Percentiles rank a stretch among this genome's conserved stretches.
These are phyloP conservation scores for Musa acuminata DNA, from an alignment of 176 grass and related monocot species.

Conservation along the genomic window DNA sequence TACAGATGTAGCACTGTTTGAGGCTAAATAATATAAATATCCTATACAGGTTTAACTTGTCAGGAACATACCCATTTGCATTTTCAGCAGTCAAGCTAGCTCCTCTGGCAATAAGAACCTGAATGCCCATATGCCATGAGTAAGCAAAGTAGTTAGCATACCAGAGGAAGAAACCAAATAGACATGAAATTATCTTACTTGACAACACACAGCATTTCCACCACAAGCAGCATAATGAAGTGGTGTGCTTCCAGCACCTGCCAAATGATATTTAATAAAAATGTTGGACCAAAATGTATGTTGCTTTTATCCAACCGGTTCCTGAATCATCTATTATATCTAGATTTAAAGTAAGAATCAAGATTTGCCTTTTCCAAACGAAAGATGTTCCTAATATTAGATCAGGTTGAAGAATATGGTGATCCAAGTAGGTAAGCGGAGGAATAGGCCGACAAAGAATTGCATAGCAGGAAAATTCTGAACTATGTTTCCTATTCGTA, in stretches of 20 bases:
- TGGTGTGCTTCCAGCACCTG: slow-evolving; percentile 86
- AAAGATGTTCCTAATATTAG: too few species aligned
- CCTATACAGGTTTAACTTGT: not conserved
- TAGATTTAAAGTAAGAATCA: too few species aligned
- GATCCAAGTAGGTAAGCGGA: too few species aligned
- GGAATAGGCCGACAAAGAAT: too few species aligned
- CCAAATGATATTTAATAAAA: slow-evolving; percentile 20
- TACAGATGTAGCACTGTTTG: not conserved
- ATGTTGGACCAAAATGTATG: not conserved
- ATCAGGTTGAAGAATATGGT: too few species aligned
- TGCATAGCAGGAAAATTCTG: too few species aligned
- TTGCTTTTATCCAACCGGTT: not conserved
- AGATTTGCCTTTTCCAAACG: too few species aligned
- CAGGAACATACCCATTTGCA: slow-evolving; percentile 47
- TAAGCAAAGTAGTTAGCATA: slow-evolving; percentile 10
- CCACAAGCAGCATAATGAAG: slow-evolving; percentile 96
- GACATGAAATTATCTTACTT: slow-evolving; percentile 39
- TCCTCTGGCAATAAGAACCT: slow-evolving; percentile 87
- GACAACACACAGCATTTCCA: slow-evolving; percentile 85
- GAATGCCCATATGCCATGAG: slow-evolving; percentile 15
- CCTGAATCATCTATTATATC: too few species aligned
- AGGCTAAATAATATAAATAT: not conserved
- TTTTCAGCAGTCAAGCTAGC: slow-evolving; percentile 55
- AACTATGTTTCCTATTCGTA: too few species aligned
- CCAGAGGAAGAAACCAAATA: slow-evolving; percentile 7